Base-by-base conservation (phyloP, 2,329 filamentous ascomycete species). In the Penicillium sp. region DNA sequence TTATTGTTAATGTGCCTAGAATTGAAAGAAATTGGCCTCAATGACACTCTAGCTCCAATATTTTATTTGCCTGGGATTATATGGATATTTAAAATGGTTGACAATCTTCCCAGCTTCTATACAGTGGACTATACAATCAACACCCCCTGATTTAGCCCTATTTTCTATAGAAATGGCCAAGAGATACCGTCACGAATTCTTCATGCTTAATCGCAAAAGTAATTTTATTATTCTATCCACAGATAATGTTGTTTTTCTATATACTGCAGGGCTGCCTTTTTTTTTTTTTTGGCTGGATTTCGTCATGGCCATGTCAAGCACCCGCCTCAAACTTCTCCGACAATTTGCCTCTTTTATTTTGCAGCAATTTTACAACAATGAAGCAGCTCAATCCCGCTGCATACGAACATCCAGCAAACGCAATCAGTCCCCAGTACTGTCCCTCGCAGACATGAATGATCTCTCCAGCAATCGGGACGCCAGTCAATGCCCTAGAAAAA, bases 361-460 rank as follows among this genome's bases (percentile, higher is more conserved):
- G 58, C 20, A 62, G 16, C 22, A 53, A 32, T 44, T 55, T 58
- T 2, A 55, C 50, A 20, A 22, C 29, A 34, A 52, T 39, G 14
- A 65, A 62, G 24, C 60, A 65, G 4, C 46, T 51, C 29, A 65
- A 24, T 20, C 60, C 53, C 3, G 61, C 57, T 13, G 56, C 57
- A 54, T 65, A 63, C 4, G 56, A 42, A 31, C 53, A 58, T 13
- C 53, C 61, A 38, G 58, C 54, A 44, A 65, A 64, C 0, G 52
- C 54, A 48, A 69, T 67, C 39, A 67, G 34, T 0, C 66, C 68
- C 67, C 66, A 70, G 20, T 69, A 71, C 29, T 58, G 57, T 4
- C 65, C 65, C 22, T 62, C 22, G 59, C 69, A 40, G 61, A 64
- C 43, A 57, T 64, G 58, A 58, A 76, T 60, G 55, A 73, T 52